Base-by-base conservation (phyloP, 306 rosid species). In the Castanea sativa region DNA sequence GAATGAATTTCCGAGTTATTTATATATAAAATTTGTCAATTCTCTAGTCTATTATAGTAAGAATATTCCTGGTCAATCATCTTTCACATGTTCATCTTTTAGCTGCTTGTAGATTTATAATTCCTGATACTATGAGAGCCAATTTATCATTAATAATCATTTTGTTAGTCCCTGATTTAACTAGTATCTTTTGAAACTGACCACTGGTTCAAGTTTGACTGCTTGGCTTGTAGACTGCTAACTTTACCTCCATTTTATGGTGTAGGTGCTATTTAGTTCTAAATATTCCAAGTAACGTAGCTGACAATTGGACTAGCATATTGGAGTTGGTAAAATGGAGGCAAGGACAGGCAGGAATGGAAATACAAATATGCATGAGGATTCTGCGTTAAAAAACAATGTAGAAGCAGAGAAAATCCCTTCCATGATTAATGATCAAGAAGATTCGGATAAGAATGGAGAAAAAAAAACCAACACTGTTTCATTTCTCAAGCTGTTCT, bases 401-500 rank as follows among this genome's bases (percentile, higher is more conserved):
- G 23, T 67, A 67, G 71, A 67, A 67, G 71, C 51, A 8, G 52
- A 33, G 51, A 67, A 67, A 33, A 19, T 5, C 51, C 71, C 16
- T 67, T 20, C 19, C 51, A 33, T 35, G 71, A 19, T 19, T 32
- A 49, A 21, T 67, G 71, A 67, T 67, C 14, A 8, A 16, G 52
- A 19, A 33, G 71, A 35, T 49, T 67, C 15, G 51, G 15, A 19
- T 5, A 67, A 67, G 51, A 33, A 13, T 19, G 43, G 45, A 33
- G 51, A 67, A 4, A 20, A 32, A 1, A 19, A 19, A 16, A 8
- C 71, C 14, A 32, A 67, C 35, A 33, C 71, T 32, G 71, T 67
- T 67, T 5, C 71, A 35, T 67, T 67, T 35, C 71, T 67, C 49
- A 67, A 67, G 71, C 51, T 67, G 52, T 67, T 67, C 71, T 67